Evolutionary conservation across 805 yeast genomes (phyloP).

Genomic region (Torulaspora quercuum): DNA sequence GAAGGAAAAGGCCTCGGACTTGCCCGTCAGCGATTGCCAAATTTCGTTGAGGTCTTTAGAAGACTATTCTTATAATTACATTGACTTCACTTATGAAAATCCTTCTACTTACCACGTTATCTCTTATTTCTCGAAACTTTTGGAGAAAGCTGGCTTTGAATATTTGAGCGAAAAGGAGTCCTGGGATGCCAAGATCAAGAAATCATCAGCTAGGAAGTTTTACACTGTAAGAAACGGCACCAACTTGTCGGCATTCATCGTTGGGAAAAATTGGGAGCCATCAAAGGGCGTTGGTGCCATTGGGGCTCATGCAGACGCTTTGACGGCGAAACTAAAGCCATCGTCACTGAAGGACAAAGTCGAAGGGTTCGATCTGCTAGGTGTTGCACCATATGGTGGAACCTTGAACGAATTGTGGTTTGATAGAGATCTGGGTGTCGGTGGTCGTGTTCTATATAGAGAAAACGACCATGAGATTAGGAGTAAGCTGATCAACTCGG

Average conservation of each 20-base stretch:
- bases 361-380: constrained; percentile 74
- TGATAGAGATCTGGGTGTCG: constrained; percentile 83
- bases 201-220: constrained; percentile 48
- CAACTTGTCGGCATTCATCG: constrained; percentile 61
- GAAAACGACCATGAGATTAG: constrained; percentile 37
- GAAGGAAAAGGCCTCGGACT: constrained; percentile 1
- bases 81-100: constrained; percentile 64
- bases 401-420: constrained; percentile 64
- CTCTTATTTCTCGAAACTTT: constrained; percentile 44
- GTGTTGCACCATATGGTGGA: constrained; percentile 83
- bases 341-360: constrained; percentile 54
- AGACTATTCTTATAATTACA: constrained; percentile 47
- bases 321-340: constrained; percentile 70
- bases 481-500: constrained; percentile 50
- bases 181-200: constrained; percentile 30
- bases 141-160: constrained; percentile 59
- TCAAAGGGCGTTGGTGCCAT: constrained; percentile 64
- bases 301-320: constrained; percentile 74
- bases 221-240: constrained; percentile 69
- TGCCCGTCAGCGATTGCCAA: too few species aligned
- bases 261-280: constrained; percentile 65
- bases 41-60: constrained; percentile 12
- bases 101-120: constrained; percentile 80
- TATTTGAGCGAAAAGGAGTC: constrained; percentile 59
- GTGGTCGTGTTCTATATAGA: constrained; percentile 67